These are phyloP conservation scores for Achaetomiella virescens DNA, from an alignment of 495 filamentous ascomycete species.

Conservation along the genomic window DNA sequence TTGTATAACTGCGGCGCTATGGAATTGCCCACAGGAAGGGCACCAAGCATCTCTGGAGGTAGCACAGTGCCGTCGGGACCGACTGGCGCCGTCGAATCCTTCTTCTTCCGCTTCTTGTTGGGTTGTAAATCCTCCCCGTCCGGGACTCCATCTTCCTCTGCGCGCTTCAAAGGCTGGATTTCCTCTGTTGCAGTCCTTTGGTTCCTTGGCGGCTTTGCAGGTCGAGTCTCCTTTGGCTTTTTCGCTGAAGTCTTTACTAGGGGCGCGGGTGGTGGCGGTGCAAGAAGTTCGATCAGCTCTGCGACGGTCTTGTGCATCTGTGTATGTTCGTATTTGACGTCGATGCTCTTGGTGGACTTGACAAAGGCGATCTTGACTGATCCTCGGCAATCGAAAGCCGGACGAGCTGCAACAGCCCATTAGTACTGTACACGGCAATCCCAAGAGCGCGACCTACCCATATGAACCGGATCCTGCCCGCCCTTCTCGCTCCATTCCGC, in stretches of 20 bases:
- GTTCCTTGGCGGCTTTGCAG: slow-evolving; percentile 45
- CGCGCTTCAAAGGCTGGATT: slow-evolving; percentile 31
- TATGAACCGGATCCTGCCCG: slow-evolving; percentile 34
- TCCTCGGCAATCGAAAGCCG: slow-evolving; percentile 47
- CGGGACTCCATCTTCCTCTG: slow-evolving; percentile 43
- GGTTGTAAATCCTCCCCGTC: slow-evolving; percentile 6
- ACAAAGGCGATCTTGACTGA: slow-evolving; percentile 39
- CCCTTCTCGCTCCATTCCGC: slow-evolving; percentile 38
- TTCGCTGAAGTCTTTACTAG: slow-evolving; percentile 11
- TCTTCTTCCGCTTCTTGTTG: slow-evolving; percentile 30
- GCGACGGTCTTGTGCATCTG: slow-evolving; percentile 42
- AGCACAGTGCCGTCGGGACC: slow-evolving; percentile 4
- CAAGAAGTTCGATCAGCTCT: slow-evolving; percentile 35
- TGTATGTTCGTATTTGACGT: slow-evolving; percentile 44
- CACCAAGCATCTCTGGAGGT: slow-evolving; percentile 26
- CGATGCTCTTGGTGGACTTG: slow-evolving; percentile 32
- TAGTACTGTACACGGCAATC: slow-evolving; percentile 4
- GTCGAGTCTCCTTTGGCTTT: slow-evolving; percentile 46
- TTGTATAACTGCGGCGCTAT: slow-evolving; percentile 16
- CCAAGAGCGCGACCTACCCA: slow-evolving; percentile 21
- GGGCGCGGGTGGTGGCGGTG: slow-evolving; percentile 24
- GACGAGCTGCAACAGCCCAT: slow-evolving; percentile 33
- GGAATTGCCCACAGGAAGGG: slow-evolving; percentile 18
- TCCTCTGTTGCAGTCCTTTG: slow-evolving; percentile 34
- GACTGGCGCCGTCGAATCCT: slow-evolving; percentile 13